phyloP scores from a whole-genome alignment of 2,329 filamentous ascomycete genomes.

The Calonectria henricotiae region DNA sequence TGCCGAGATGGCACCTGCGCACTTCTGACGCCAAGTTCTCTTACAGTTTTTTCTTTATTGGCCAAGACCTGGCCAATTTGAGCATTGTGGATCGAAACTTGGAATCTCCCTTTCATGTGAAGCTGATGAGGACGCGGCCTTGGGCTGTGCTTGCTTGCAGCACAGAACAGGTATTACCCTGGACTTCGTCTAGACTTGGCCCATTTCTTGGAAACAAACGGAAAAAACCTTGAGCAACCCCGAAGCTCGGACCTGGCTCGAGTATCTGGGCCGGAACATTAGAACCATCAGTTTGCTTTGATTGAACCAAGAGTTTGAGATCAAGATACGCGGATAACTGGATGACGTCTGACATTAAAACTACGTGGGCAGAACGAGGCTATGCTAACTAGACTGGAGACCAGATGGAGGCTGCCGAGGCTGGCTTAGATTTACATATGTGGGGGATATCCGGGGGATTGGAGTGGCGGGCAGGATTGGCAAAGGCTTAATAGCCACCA shows the following conservation, averaged over 20 bases:
- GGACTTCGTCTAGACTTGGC: slow-evolving; percentile 56
- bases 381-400: not conserved
- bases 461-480: not conserved
- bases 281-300: slow-evolving; percentile 62
- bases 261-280: slow-evolving; percentile 34
- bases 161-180: slow-evolving; percentile 42
- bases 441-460: not conserved
- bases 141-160: slow-evolving; percentile 40
- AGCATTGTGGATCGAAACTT: slow-evolving; percentile 47
- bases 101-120: slow-evolving; percentile 69
- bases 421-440: too few species aligned
- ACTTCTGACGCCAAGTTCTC: not conserved
- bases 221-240: slow-evolving; percentile 53
- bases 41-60: not conserved
- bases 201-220: slow-evolving; percentile 63
- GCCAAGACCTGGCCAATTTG: slow-evolving; percentile 54
- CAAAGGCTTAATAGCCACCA: not conserved
- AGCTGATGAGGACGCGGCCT: slow-evolving; percentile 69
- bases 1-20: not conserved
- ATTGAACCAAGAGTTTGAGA: not conserved
- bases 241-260: slow-evolving; percentile 13
- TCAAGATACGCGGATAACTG: not conserved
- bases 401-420: too few species aligned
- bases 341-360: too few species aligned
- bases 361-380: not conserved